A percentile compares a stretch with the other conserved stretches of the same genome.
These are phyloP conservation scores for Dryadomyces sulphureus DNA, from an alignment of 2,329 filamentous ascomycete species.

Conservation along the genomic window DNA sequence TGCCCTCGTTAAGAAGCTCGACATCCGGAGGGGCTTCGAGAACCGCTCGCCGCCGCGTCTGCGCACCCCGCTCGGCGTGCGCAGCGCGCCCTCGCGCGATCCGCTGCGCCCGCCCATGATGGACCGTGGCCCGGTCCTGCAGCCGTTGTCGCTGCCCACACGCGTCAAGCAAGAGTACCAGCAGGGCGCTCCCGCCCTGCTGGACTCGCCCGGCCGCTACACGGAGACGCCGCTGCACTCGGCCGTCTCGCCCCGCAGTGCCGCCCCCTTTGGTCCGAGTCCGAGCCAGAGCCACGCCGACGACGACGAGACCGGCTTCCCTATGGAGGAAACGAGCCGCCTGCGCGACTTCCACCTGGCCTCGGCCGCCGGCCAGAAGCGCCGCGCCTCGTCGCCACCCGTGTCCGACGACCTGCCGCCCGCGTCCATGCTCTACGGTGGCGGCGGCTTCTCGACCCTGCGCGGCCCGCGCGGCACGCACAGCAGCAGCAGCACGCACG, in stretches of 20 bases:
- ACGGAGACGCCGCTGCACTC: slow-evolving; percentile 32
- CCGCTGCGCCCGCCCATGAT: slow-evolving; percentile 11
- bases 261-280: slow-evolving; percentile 28
- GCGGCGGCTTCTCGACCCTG: slow-evolving; percentile 18
- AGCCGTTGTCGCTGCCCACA: slow-evolving; percentile 32
- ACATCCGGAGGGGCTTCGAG: slow-evolving; percentile 29
- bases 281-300: slow-evolving; percentile 25
- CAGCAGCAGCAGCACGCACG: slow-evolving; percentile 22
- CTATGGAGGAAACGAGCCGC: slow-evolving; percentile 29
- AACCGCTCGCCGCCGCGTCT: slow-evolving; percentile 27
- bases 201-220: slow-evolving; percentile 29
- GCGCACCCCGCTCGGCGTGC: slow-evolving; percentile 25
- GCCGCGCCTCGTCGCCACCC: slow-evolving; percentile 39
- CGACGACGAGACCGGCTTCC: slow-evolving; percentile 31
- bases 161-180: slow-evolving; percentile 20
- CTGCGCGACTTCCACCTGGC: slow-evolving; percentile 25
- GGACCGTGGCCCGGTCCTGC: slow-evolving; percentile 23
- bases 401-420: slow-evolving; percentile 26
- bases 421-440: neutral
- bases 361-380: slow-evolving; percentile 30
- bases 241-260: slow-evolving; percentile 29
- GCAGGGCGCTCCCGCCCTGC: slow-evolving; percentile 13
- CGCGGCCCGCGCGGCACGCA: slow-evolving; percentile 10
- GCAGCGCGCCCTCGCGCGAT: slow-evolving; percentile 22
- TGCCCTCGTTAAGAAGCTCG: slow-evolving; percentile 40